Evolutionary conservation across 139 green algal species (phyloP).

Genomic region (Cymbomonas tetramitiformis): DNA sequence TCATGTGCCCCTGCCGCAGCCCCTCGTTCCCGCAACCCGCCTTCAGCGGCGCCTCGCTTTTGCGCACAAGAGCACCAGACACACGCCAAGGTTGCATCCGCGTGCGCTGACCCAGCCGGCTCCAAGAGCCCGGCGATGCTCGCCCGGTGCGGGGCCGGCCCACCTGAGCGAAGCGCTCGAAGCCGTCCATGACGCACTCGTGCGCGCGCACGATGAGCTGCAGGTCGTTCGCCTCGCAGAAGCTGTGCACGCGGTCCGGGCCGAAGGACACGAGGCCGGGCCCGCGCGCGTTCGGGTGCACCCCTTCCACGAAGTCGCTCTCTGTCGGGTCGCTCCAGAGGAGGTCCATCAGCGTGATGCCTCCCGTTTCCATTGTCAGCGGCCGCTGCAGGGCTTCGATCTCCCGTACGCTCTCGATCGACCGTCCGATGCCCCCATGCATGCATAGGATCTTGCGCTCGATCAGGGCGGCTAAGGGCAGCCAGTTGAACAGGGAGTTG

Average conservation of each 20-base stretch:
- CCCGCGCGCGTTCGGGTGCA: slow-evolving; percentile 74
- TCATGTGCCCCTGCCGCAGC: slow-evolving; percentile 20
- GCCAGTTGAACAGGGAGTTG: slow-evolving; percentile 96
- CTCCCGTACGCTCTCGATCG: slow-evolving; percentile 70
- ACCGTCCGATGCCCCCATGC: slow-evolving; percentile 89
- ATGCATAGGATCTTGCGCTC: slow-evolving; percentile 93
- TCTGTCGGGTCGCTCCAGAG: slow-evolving; percentile 93
- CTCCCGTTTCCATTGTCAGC: slow-evolving; percentile 80
- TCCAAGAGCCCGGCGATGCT: too few relatives aligned
- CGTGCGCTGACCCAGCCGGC: too few relatives aligned
- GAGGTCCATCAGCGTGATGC: slow-evolving; percentile 90
- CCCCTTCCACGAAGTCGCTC: slow-evolving; percentile 80
- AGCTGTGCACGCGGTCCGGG: slow-evolving; percentile 89
- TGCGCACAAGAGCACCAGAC: too few relatives aligned
- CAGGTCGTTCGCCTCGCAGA: slow-evolving; percentile 90
- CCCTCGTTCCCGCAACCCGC: too few relatives aligned
- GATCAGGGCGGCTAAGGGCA: slow-evolving; percentile 86
- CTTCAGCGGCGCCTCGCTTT: too few relatives aligned
- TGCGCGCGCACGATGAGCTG: slow-evolving; percentile 97
- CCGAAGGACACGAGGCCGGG: slow-evolving; percentile 89
- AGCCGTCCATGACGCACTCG: slow-evolving; percentile 99
- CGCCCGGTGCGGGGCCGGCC: too few relatives aligned
- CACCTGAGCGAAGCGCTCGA: slow-evolving; percentile 90
- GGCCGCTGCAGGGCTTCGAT: slow-evolving; percentile 78
- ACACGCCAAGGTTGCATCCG: too few relatives aligned